phyloP scores from a whole-genome alignment of 768 basidiomycete genomes.

The Sporobolomyces phaffii region DNA sequence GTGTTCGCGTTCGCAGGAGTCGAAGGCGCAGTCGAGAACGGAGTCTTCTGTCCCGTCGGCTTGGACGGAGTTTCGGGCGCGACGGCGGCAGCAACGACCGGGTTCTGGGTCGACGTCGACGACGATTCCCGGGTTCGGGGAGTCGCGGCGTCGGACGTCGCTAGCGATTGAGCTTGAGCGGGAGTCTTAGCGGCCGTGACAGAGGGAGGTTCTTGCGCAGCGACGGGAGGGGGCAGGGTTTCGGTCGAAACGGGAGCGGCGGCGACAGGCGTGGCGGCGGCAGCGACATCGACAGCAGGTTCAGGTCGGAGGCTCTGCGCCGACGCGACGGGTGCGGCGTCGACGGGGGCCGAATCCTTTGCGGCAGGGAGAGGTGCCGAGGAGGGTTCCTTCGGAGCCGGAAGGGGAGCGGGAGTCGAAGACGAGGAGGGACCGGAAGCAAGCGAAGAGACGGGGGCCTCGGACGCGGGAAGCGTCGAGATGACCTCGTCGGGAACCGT shows the following conservation, averaged over 20 bases:
- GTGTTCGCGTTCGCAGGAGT: not conserved
- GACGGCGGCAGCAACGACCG: not conserved
- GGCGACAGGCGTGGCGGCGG: not conserved
- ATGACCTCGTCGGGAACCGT: conserved; percentile 6
- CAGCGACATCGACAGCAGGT: not conserved
- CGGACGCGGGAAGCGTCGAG: conserved; percentile 10
- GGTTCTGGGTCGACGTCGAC: not conserved
- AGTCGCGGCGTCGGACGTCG: not conserved
- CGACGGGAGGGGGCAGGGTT: not conserved
- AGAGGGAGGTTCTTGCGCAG: conserved; percentile 1
- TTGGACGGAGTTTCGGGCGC: conserved; percentile 8
- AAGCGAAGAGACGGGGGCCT: conserved; percentile 24
- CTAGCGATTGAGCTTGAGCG: too few species aligned
- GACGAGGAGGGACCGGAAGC: not conserved
- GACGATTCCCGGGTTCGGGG: conserved; percentile 9
- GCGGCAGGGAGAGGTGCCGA: not conserved
- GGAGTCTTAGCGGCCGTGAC: too few species aligned
- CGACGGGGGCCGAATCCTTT: conserved; percentile 1
- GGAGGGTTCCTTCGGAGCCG: not conserved
- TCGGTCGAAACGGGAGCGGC: not conserved
- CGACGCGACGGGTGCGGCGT: not conserved
- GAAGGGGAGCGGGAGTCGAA: not conserved
- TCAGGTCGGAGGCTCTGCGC: not conserved
- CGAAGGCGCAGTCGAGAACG: conserved; percentile 4
- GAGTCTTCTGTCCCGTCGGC: not conserved